Evolutionary conservation across 1,139 yeast species (phyloP).

Genomic region (Kluyveromyces marxianus): DNA sequence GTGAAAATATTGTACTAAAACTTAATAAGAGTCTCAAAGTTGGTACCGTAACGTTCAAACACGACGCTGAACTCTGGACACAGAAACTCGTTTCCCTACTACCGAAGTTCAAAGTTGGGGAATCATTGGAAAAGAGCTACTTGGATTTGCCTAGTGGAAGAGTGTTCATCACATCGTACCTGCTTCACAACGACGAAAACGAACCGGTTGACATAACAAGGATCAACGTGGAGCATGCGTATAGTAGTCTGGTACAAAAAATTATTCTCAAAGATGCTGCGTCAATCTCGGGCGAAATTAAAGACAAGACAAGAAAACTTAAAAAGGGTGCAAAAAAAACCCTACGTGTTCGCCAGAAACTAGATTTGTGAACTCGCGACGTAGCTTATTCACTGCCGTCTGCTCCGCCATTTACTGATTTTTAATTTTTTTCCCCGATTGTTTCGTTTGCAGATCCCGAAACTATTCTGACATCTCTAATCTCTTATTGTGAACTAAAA

Average conservation of each 20-base stretch:
- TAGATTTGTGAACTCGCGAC: no score
- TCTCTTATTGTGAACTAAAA: no score
- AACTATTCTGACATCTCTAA: no score
- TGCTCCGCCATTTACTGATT: no score
- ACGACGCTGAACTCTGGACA: not conserved
- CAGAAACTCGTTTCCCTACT: not conserved
- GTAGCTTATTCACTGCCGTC: no score
- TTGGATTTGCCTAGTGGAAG: constrained; percentile 5
- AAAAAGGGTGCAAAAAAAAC: not conserved
- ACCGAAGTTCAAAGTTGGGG: not conserved
- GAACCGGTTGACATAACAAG: not conserved
- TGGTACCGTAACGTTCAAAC: not conserved
- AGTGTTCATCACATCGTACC: constrained; percentile 5
- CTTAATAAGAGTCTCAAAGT: constrained; percentile 11
- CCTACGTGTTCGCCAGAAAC: no score
- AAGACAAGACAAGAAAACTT: not conserved
- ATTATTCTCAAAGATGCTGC: not conserved
- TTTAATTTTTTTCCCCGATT: no score
- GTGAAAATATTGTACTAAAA: constrained; percentile 15
- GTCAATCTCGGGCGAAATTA: not conserved
- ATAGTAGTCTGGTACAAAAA: not conserved
- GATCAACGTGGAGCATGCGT: not conserved
- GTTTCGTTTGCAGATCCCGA: no score
- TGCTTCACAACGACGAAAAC: not conserved
- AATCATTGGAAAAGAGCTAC: constrained; percentile 6